Conservation (phyloP, 1,139 yeast genomes). For the Geotrichum citri-aurantii region DNA sequence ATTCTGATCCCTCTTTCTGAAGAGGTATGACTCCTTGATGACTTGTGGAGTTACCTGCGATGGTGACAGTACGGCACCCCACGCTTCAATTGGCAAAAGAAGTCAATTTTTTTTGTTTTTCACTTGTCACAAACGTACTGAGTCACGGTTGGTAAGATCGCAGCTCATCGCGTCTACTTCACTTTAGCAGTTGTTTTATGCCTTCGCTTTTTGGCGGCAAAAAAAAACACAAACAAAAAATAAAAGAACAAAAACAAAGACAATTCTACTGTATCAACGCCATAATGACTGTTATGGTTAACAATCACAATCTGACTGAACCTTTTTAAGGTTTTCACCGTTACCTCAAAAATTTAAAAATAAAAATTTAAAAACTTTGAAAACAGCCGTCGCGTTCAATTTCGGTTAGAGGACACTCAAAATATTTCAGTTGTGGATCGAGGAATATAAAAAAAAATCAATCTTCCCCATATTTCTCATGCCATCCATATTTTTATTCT, state of each 20-base stretch:
- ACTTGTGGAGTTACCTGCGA: too few species aligned
- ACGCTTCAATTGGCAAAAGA: neutral
- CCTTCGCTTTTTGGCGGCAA: too few species aligned
- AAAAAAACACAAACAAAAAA: too few species aligned
- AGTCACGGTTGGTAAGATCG: neutral
- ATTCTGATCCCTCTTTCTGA: too few species aligned
- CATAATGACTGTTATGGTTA: neutral
- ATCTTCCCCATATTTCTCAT: neutral
- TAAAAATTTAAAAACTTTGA: neutral
- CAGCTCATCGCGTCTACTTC: neutral
- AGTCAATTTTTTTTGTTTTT: neutral
- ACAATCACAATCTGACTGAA: neutral
- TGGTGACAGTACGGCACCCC: neutral
- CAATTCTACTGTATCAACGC: neutral
- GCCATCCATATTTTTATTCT: neutral
- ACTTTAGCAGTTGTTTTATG: neutral
- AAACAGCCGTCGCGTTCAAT: neutral
- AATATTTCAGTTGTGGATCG: neutral
- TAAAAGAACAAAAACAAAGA: neutral
- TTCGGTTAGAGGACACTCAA: neutral
- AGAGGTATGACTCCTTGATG: too few species aligned
- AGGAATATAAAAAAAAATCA: too few species aligned
- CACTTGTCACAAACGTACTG: neutral
- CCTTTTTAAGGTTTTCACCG: neutral
- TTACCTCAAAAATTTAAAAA: neutral